Percentiles rank a stretch among this genome's conserved stretches.
phyloP scores from a whole-genome alignment of 352 stramenopile genomes.

The Pythium insidiosum region DNA sequence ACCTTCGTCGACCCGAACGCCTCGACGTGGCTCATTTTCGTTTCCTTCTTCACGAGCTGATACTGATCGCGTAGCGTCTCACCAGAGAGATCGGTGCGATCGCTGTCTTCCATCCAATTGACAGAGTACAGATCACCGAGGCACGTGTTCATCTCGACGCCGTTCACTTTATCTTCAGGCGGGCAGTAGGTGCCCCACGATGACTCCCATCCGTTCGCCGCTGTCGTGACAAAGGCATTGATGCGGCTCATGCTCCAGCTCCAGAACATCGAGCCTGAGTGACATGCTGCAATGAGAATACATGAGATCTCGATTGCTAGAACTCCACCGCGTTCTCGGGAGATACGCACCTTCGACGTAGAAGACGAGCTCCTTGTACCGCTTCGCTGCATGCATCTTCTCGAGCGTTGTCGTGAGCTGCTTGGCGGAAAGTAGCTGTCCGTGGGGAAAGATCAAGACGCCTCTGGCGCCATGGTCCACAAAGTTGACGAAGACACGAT shows the following conservation, averaged over 20 bases:
- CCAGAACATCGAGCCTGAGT: conserved; percentile 89
- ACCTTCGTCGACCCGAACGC: conserved; percentile 55
- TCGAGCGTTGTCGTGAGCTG: conserved; percentile 60
- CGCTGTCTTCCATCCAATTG: conserved; percentile 90
- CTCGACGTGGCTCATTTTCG: conserved; percentile 77
- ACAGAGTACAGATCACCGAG: conserved; percentile 87
- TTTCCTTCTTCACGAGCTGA: conserved; percentile 56
- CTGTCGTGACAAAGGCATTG: conserved; percentile 86
- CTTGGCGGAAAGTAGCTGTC: conserved; percentile 59
- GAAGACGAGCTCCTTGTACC: conserved; percentile 89
- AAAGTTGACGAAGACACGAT: conserved; percentile 92
- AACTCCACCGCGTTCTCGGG: no score
- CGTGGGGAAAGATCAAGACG: conserved; percentile 77
- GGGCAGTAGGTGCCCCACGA: conserved; percentile 89
- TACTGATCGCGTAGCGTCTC: conserved; percentile 82
- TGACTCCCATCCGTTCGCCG: conserved; percentile 80
- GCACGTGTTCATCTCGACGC: conserved; percentile 65
- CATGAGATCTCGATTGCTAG: no score
- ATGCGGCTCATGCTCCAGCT: conserved; percentile 63
- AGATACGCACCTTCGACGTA: conserved; percentile 88
- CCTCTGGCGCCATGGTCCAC: conserved; percentile 86
- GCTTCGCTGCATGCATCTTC: conserved; percentile 76
- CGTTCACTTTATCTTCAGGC: conserved; percentile 63
- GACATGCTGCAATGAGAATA: conserved; percentile 73
- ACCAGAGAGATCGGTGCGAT: conserved; percentile 63